Evolutionary conservation across 1,139 yeast species (phyloP).

Genomic region (Blastobotrys malaysiensis): DNA sequence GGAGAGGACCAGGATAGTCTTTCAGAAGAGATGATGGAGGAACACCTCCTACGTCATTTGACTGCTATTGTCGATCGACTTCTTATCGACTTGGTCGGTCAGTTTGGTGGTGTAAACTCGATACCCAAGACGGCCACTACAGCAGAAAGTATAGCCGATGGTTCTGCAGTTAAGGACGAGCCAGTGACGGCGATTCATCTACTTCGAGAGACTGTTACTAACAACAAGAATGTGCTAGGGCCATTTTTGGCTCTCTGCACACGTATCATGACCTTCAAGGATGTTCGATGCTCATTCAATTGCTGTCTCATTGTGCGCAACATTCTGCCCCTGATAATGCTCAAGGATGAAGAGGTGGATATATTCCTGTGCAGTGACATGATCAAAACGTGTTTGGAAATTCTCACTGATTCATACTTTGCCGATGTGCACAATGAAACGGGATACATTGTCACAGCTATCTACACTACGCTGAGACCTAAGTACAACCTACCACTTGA

Average conservation of each 20-base stretch:
- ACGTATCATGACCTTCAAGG: conserved; percentile 76
- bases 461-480: conserved; percentile 67
- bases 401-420: conserved; percentile 71
- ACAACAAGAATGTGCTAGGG: conserved; percentile 62
- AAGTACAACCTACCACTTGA: conserved; percentile 44
- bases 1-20: conserved; percentile 65
- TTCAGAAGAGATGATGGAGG: conserved; percentile 98
- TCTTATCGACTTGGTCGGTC: conserved; percentile 84
- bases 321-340: conserved; percentile 58
- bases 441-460: conserved; percentile 74
- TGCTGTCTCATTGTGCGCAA: conserved; percentile 76
- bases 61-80: conserved; percentile 91
- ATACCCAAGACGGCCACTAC: neutral
- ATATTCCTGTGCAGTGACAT: conserved; percentile 55
- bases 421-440: conserved; percentile 89
- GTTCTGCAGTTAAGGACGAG: conserved; percentile 13
- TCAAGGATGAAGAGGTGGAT: conserved; percentile 73
- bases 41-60: conserved; percentile 83
- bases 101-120: conserved; percentile 29
- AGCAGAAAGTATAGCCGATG: neutral
- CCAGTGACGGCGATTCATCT: conserved; percentile 6
- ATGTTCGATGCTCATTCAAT: conserved; percentile 88
- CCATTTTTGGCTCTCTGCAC: conserved; percentile 73
- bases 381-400: conserved; percentile 49
- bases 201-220: conserved; percentile 61